Evolutionary conservation across 2,329 filamentous ascomycete species (phyloP), one percentile per base, ranked within the genome.

Genomic region (Aureobasidium sp.): DNA sequence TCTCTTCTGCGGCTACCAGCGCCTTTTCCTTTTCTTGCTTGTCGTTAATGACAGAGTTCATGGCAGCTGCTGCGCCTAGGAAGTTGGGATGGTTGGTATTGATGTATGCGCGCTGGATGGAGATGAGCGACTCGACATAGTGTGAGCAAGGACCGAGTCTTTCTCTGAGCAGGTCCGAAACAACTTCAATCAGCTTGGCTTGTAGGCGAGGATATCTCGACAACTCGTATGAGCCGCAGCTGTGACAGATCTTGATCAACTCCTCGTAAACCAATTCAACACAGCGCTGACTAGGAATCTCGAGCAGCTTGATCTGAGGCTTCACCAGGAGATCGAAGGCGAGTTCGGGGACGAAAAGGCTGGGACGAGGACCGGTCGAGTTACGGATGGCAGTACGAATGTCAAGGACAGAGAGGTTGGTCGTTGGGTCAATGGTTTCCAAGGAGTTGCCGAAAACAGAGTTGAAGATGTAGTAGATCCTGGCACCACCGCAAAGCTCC

Each of bases 61-160:
- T 99, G 65, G 94, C 94, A 39, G 92, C 93, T 24, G 94, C 93
- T 17, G 94, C 94, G 48, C 94, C 94, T 17, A 97, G 84, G 79
- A 99, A 99, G 76, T 99, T 99, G 53, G 94, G 94, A 73, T 99
- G 94, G 71, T 99, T 99, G 45, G 94, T 99, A 79, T 99, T 99
- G 78, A 99, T 97, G 76, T 99, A 99, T 22, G 94, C 94, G 67
- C 94, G 85, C 76, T 99, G 94, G 64, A 99, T 99, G 29, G 94
- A 89, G 67, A 99, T 99, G 65, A 99, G 81, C 44, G 93, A 97
- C 75, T 97, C 94, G 47, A 99, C 94, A 68, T 99, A 99, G 58
- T 78, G 82, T 2, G 93, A 96, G 62, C 89, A 86, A 12, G 94
- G 94, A 1, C 94, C 94, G 6, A 99, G 81, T 64, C 93, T 85